Evolutionary conservation across 305 asterid genomes (phyloP), one percentile per base, ranked within the genome.

Genomic region (Rubia balearica): DNA sequence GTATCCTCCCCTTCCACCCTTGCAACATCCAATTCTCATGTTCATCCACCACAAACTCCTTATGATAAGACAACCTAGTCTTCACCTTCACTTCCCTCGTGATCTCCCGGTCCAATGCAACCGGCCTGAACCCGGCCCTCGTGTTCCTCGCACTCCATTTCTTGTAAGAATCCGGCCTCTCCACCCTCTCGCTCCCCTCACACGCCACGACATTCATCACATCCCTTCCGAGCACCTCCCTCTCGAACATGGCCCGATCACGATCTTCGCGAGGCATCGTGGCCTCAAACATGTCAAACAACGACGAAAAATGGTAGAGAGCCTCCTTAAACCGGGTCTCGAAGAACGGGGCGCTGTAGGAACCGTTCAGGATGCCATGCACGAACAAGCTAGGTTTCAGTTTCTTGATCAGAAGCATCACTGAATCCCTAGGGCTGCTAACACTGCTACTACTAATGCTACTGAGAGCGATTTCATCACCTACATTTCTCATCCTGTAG

Each of bases 241-340:
- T 91, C 75, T 92, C 98, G 45, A 90, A 89, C 79, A 79, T 77
- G 48, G 74, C 71, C 81, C 97, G 84, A 21, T 87, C 82, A 2
- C 80, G 87, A 79, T 81, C 79, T 7, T 86, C 89, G 7, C 88
- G 91, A 22, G 91, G 82, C 11, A 92, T 41, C 0, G 88, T 90
- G 33, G 86, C 76, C 60, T 92, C 98, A 22, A 90, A 82, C 96
- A 92, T 90, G 71, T 92, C 98, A 77, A 89, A 92, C 70, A 90
- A 68, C 14, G 98, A 83, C 0, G 97, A 92, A 74, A 85, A 92
- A 74, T 90, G 86, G 78, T 86, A 88, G 36, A 92, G 84, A 36
- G 96, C 96, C 83, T 92, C 98, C 79, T 89, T 80, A 79, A 92
- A 89, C 56, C 97, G 87, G 6, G 97, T 89, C n/a, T 77, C 86